Evolutionary conservation across 805 yeast genomes (phyloP).

Genomic region (Yarrowia sp.): DNA sequence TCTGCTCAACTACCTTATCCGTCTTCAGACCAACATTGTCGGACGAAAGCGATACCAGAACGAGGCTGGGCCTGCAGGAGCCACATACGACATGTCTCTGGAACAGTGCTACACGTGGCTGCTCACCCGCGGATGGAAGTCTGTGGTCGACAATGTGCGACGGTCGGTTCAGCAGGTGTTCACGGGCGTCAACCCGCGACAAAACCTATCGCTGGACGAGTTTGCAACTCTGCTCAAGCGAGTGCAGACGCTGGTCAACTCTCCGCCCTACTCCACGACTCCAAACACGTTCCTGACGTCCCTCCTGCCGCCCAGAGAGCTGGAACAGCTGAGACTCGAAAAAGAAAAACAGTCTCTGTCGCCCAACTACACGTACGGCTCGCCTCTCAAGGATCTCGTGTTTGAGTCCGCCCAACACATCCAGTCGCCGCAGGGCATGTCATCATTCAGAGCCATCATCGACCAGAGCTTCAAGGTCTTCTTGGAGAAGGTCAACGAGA

Average conservation of each 20-base stretch:
- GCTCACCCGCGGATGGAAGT: conserved; percentile 77
- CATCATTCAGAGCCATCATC: conserved; percentile 42
- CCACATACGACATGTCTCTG: conserved; percentile 8
- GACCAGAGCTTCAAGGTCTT: conserved; percentile 46
- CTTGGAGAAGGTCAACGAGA: conserved; percentile 40
- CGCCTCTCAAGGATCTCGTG: conserved; percentile 37
- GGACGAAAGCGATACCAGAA: conserved; percentile 73
- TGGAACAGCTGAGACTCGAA: conserved; percentile 44
- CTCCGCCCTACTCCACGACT: conserved; percentile 39
- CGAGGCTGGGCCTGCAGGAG: conserved; percentile 11
- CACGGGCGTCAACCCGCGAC: conserved; percentile 63
- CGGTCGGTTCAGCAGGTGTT: conserved; percentile 59
- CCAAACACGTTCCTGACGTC: conserved; percentile 33
- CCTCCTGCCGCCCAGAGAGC: conserved; percentile 50
- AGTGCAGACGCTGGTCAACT: conserved; percentile 41
- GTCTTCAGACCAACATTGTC: conserved; percentile 81
- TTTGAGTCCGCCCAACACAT: conserved; percentile 44
- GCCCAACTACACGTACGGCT: conserved; percentile 28
- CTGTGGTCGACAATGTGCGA: conserved; percentile 54
- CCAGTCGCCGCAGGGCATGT: conserved; percentile 46
- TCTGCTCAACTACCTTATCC: conserved; percentile 67
- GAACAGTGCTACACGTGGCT: conserved; percentile 88
- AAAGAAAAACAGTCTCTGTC: not conserved
- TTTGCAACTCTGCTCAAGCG: conserved; percentile 43
- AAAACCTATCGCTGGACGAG: conserved; percentile 63